Evolutionary conservation across 768 basidiomycete species (phyloP).

Genomic region (Tricholoma sp.): DNA sequence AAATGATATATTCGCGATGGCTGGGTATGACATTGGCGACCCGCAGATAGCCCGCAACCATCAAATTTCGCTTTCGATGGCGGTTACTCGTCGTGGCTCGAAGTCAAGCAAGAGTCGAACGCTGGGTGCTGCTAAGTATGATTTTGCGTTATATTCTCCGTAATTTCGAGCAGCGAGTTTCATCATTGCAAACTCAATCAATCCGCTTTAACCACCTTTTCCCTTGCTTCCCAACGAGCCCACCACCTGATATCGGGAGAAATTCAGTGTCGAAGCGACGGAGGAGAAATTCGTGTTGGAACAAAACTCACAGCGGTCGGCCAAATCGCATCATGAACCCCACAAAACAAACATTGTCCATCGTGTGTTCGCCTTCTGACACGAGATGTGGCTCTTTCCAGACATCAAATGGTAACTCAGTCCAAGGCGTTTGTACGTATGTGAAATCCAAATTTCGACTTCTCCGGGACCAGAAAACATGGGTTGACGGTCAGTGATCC

Average conservation of each 20-base stretch:
- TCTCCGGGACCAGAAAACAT: neutral
- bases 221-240: neutral
- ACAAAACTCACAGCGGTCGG: neutral
- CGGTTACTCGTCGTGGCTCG: neutral
- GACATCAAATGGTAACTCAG: conserved; percentile 1
- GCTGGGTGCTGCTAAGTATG: neutral
- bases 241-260: neutral
- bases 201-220: neutral
- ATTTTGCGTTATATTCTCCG: neutral
- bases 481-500: neutral
- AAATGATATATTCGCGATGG: neutral
- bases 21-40: neutral
- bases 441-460: neutral
- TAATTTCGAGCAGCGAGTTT: too few relatives aligned
- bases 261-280: neutral
- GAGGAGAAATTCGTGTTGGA: neutral
- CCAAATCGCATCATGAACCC: neutral
- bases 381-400: too few relatives aligned
- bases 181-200: neutral
- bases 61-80: neutral
- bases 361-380: neutral
- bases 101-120: neutral
- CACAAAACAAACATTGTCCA: neutral
- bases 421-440: neutral
- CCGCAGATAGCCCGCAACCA: neutral